phyloP scores from a whole-genome alignment of 164 flowering plant species.

The Cinnamomum chago region DNA sequence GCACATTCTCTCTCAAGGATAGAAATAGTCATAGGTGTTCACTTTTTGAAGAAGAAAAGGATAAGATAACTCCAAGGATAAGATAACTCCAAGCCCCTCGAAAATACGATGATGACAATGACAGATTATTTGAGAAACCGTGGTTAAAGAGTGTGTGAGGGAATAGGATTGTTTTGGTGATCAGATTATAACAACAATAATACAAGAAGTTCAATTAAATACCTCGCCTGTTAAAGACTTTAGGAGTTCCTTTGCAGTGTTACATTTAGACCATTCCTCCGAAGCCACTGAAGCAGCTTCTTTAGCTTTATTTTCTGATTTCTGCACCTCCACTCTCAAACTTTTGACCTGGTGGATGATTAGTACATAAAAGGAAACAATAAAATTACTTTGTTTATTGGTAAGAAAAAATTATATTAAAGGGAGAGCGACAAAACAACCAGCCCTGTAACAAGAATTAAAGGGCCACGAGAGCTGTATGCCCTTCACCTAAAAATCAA shows the following conservation, averaged over 20 bases:
- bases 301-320: conserved; percentile 37
- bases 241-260: conserved; percentile 43
- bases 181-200: background rate
- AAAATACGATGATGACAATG: no score
- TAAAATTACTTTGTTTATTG: no score
- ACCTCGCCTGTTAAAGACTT: conserved; percentile 60
- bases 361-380: background rate
- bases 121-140: no score
- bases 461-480: background rate
- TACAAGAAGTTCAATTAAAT: background rate
- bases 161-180: background rate
- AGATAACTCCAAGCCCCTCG: background rate
- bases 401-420: background rate
- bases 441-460: background rate
- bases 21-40: no score
- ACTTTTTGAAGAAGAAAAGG: background rate
- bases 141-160: no score
- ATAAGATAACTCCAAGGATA: background rate
- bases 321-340: conserved; percentile 55
- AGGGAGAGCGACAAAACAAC: background rate
- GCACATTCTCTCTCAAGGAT: no score
- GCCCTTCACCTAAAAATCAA: background rate
- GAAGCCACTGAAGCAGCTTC: conserved; percentile 39
- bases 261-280: conserved; percentile 43
- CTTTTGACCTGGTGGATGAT: conserved; percentile 40